These are phyloP conservation scores for Colletotrichum phormii DNA, from an alignment of 2,329 filamentous ascomycete genomes.

Conservation along the genomic window DNA sequence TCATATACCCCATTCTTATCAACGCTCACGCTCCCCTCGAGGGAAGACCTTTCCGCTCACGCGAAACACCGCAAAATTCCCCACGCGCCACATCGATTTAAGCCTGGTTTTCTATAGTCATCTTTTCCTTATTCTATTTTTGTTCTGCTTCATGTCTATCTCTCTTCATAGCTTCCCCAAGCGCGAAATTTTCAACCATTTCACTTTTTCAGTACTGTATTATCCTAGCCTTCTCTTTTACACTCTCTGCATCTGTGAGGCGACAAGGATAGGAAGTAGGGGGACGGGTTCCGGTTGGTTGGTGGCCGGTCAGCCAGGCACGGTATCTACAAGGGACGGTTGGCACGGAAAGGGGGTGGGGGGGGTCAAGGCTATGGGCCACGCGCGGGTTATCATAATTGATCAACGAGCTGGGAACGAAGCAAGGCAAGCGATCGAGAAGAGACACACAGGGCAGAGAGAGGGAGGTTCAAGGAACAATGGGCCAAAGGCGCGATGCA, in stretches of 20 bases:
- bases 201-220: slow-evolving; percentile 12
- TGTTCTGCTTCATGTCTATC: slow-evolving; percentile 35
- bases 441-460: not conserved
- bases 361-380: not conserved
- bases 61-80: slow-evolving; percentile 40
- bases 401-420: not conserved
- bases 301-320: slow-evolving; percentile 5
- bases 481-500: slow-evolving; percentile 3
- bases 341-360: not conserved
- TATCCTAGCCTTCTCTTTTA: slow-evolving; percentile 14
- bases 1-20: slow-evolving; percentile 32
- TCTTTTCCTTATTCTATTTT: not conserved
- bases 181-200: not conserved
- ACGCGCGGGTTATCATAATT: slow-evolving; percentile 11
- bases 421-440: not conserved
- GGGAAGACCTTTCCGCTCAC: slow-evolving; percentile 46
- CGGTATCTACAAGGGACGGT: not conserved
- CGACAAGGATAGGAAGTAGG: not conserved
- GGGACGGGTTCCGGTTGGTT: not conserved
- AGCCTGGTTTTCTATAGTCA: not conserved
- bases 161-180: slow-evolving; percentile 32
- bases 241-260: slow-evolving; percentile 12
- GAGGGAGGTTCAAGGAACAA: slow-evolving; percentile 16
- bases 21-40: slow-evolving; percentile 28
- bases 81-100: slow-evolving; percentile 15